Percentiles rank a stretch among this genome's conserved stretches.
These are phyloP conservation scores for Neopestalotiopsis clavispora DNA, from an alignment of 2,329 filamentous ascomycete species.

Conservation along the genomic window DNA sequence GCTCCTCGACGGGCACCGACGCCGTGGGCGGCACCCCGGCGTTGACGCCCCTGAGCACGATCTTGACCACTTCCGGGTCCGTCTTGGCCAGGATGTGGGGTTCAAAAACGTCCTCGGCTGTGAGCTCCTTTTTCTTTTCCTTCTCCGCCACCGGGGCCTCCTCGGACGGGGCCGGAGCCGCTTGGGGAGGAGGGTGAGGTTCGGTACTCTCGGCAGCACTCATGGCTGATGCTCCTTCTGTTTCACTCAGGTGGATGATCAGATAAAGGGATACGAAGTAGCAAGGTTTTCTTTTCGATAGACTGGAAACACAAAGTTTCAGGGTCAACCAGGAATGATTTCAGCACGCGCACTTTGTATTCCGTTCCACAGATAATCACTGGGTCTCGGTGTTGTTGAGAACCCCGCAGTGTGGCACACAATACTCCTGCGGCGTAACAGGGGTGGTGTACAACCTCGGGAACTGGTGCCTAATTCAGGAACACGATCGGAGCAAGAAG, in stretches of 20 bases:
- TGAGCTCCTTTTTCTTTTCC: slow-evolving; percentile 16
- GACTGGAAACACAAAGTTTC: neutral
- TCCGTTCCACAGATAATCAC: neutral
- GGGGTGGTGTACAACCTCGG: slow-evolving; percentile 7
- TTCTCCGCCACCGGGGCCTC: neutral
- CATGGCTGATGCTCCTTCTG: neutral
- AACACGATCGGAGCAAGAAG: neutral
- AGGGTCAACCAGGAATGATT: neutral
- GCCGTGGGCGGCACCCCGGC: slow-evolving; percentile 25
- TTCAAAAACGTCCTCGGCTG: slow-evolving; percentile 31
- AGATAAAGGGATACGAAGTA: neutral
- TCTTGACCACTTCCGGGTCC: slow-evolving; percentile 36
- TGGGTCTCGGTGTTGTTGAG: neutral
- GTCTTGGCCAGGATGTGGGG: slow-evolving; percentile 33
- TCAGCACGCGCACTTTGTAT: neutral
- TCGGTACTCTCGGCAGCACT: neutral
- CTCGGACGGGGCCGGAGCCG: neutral
- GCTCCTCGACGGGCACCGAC: slow-evolving; percentile 31
- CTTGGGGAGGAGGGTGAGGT: neutral
- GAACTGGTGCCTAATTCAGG: neutral
- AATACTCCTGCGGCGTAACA: neutral
- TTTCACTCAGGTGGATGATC: neutral
- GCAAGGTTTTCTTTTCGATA: neutral
- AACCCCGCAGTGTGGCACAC: neutral
- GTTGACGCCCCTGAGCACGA: slow-evolving; percentile 28